phyloP scores from a whole-genome alignment of 2,329 filamentous ascomycete genomes.

The Aspergillus sp. region DNA sequence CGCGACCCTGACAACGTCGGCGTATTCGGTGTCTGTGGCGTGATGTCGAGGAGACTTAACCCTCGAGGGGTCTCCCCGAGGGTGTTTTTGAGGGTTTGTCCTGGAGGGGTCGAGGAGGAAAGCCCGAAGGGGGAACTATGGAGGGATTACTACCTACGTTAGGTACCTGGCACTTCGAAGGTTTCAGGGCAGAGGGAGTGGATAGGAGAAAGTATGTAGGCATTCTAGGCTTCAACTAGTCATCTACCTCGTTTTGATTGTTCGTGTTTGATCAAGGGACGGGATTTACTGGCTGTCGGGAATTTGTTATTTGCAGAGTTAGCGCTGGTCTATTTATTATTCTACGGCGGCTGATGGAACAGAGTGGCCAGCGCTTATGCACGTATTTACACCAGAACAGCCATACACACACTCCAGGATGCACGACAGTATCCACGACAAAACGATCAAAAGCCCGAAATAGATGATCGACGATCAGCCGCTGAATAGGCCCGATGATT shows the following conservation, averaged over 20 bases:
- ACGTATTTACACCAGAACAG: no score
- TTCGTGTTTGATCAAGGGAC: constrained; percentile 5
- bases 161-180: no score
- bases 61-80: not conserved
- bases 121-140: not conserved
- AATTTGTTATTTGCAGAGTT: no score
- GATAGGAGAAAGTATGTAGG: no score
- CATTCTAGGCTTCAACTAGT: not conserved
- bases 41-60: constrained; percentile 11
- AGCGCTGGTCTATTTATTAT: no score
- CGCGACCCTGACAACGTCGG: constrained; percentile 25
- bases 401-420: not conserved
- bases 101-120: not conserved
- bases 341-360: no score
- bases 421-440: not conserved
- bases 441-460: no score
- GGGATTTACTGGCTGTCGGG: not conserved
- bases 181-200: no score
- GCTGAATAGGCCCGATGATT: constrained; percentile 1
- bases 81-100: not conserved
- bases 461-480: not conserved
- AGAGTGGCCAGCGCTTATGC: no score
- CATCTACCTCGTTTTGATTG: not conserved
- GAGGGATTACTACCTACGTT: no score
- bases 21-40: constrained; percentile 28